Base-by-base conservation (phyloP, 805 yeast genomes). In the Suhomyces xylopsoci region DNA sequence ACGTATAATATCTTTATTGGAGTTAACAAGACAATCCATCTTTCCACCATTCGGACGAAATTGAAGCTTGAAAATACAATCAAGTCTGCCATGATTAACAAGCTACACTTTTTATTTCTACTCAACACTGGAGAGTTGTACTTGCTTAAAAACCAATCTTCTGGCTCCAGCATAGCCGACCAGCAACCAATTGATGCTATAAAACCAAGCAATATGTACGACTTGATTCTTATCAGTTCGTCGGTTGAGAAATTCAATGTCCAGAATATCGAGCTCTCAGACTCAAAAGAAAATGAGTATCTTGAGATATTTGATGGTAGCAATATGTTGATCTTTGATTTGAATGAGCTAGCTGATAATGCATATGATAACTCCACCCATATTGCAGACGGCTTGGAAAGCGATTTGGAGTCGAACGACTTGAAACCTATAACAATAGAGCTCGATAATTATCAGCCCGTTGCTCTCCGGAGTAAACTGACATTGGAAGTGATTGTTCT, bases 401-500 rank as follows among this genome's bases (percentile, higher is more conserved):
- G 53, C 43, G 52, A 48, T 19, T 61, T 53, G 14, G 49, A 36
- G 5, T 42, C 50, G 7, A 41, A 14, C 7, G 26, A n/a, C 4
- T 48, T 53, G 6, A 52, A 53, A 6, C 76, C 77, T 1, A 70
- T 73, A 6, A 51, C 51, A 1, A 61, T 73, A 6, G 64, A 64
- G 8, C 58, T 64, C 12, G 63, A 60, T 5, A 60, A 62, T 53
- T 62, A 60, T 53, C 68, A 65, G 44, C 73, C 73, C 0, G 53
- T 69, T 28, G 55, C 49, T 12, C 53, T 67, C 17, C 58, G 58
- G 14, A 15, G 22, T 9, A 51, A 52, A 22, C 34, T 32, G 49
- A 72, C 80, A 1, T 62, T 77, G 43, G 74, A 72, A 30, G 64
- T 77, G n/a, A 62, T 72, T 34, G 81, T 82, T 1, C 53, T 80